phyloP scores from a whole-genome alignment of 345 rosid genomes.

The Tarenaya hassleriana region DNA sequence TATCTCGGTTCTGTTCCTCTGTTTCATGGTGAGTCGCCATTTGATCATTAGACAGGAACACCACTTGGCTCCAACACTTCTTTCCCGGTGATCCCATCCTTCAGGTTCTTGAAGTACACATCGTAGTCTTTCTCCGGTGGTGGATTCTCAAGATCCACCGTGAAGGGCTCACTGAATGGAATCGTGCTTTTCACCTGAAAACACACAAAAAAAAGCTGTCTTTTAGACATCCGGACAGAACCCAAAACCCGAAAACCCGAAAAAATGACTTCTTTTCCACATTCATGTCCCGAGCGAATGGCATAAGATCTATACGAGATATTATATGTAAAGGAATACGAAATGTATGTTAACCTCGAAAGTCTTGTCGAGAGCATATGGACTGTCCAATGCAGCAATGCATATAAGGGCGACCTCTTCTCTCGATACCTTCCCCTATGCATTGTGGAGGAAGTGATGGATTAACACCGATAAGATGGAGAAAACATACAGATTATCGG shows the following conservation, averaged over 20 bases:
- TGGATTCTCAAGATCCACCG: conserved; percentile 81
- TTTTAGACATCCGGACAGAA: conserved; percentile 1
- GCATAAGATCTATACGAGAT: no score
- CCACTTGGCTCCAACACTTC: conserved; percentile 50
- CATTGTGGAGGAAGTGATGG: no score
- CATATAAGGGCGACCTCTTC: conserved; percentile 91
- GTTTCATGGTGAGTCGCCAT: not conserved
- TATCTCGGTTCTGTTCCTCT: no score
- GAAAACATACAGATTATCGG: no score
- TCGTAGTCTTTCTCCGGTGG: conserved; percentile 84
- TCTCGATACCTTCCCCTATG: conserved; percentile 86
- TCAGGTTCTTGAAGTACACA: conserved; percentile 56
- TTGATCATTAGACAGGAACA: not conserved
- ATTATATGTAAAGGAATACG: not conserved
- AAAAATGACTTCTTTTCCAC: not conserved
- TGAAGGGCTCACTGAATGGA: conserved; percentile 86
- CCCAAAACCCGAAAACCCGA: not conserved
- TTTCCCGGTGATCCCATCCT: conserved; percentile 79
- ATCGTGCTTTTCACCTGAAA: conserved; percentile 79
- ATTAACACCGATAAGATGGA: no score
- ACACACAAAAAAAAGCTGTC: conserved; percentile 9
- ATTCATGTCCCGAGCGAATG: no score
- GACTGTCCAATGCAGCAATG: conserved; percentile 74
- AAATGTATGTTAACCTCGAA: conserved; percentile 52
- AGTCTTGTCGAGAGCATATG: conserved; percentile 73